phyloP scores from a whole-genome alignment of 306 rosid species.

The Cicer pinnatifidum region DNA sequence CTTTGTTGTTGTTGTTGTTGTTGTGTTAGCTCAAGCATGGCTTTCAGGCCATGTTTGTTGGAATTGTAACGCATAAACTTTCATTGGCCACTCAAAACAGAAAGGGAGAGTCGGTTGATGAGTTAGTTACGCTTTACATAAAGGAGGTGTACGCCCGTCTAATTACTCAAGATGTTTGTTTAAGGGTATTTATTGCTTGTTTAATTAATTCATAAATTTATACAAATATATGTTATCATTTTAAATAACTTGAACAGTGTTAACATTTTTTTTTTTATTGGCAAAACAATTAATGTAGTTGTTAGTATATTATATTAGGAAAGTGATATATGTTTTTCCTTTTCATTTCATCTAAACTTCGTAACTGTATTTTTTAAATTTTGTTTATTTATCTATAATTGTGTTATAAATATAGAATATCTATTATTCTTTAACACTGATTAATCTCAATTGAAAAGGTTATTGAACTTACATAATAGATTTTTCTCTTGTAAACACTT shows the following conservation, averaged over 20 bases:
- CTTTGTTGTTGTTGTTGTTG: not conserved
- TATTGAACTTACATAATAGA: too few relatives aligned
- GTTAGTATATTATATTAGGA: not conserved
- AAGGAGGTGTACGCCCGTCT: not conserved
- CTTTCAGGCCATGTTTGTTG: conserved; percentile 39
- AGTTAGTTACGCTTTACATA: conserved; percentile 34
- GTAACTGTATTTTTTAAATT: too few relatives aligned
- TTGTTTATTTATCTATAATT: too few relatives aligned
- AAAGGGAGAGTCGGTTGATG: conserved; percentile 24
- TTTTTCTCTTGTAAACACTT: too few relatives aligned
- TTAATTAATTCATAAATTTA: conserved; percentile 10
- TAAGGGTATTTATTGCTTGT: conserved; percentile 29
- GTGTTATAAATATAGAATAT: too few relatives aligned
- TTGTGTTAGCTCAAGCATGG: conserved; percentile 40
- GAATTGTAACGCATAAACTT: conserved; percentile 40
- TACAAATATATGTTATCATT: not conserved
- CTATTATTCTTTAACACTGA: too few relatives aligned
- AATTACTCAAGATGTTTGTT: conserved; percentile 6
- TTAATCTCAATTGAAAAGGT: too few relatives aligned
- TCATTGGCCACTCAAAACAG: conserved; percentile 26
- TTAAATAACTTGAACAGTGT: not conserved
- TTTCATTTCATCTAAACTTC: too few relatives aligned
- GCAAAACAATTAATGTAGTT: conserved; percentile 16
- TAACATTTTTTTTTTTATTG: conserved; percentile 29
- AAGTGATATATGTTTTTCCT: too few relatives aligned